Conservation (phyloP, 1,284 basidiomycete genomes). For the Cutaneotrichosporon cutaneum region DNA sequence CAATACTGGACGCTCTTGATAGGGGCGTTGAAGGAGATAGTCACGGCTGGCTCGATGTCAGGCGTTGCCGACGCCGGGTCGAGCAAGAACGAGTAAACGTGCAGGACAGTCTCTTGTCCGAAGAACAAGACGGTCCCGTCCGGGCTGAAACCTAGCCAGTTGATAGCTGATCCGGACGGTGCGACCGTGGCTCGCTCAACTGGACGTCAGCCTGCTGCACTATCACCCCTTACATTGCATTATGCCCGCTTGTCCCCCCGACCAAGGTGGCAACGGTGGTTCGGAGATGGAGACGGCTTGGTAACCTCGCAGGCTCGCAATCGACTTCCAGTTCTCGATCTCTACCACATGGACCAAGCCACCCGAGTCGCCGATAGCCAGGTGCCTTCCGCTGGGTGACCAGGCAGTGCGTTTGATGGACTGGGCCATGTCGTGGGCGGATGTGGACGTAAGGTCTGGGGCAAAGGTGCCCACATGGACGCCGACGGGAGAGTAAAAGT, state of each 20-base stretch:
- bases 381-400: slow-evolving; percentile 60
- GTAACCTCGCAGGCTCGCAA: slow-evolving; percentile 7
- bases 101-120: slow-evolving; percentile 24
- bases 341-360: slow-evolving; percentile 19
- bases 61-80: slow-evolving; percentile 23
- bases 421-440: slow-evolving; percentile 17
- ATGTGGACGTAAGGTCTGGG: slow-evolving; percentile 44
- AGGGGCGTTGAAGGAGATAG: slow-evolving; percentile 30
- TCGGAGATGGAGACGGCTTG: neutral
- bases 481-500: slow-evolving; percentile 71
- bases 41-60: slow-evolving; percentile 28
- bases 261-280: neutral
- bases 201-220: neutral
- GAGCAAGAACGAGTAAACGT: slow-evolving; percentile 43
- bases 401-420: slow-evolving; percentile 70
- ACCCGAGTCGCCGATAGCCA: slow-evolving; percentile 12
- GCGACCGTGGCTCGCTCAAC: neutral
- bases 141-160: slow-evolving; percentile 67
- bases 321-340: slow-evolving; percentile 17
- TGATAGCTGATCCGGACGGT: neutral
- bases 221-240: slow-evolving; percentile 7
- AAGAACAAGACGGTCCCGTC: slow-evolving; percentile 69
- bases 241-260: neutral
- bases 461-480: slow-evolving; percentile 66
- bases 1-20: slow-evolving; percentile 34